Conservation (phyloP, 768 basidiomycete species). For the Pholiota microspora region DNA sequence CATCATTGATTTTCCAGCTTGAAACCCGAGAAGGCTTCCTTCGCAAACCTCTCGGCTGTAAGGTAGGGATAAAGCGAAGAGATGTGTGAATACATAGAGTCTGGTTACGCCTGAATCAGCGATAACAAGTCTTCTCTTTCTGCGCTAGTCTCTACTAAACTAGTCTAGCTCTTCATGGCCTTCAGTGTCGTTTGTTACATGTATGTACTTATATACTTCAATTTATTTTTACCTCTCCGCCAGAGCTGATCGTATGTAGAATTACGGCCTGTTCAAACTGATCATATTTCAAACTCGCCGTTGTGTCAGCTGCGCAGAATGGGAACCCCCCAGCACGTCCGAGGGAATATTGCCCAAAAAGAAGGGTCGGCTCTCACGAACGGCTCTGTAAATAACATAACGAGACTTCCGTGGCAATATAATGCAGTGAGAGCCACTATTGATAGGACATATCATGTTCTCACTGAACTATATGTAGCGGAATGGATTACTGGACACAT, state of each 20-base stretch:
- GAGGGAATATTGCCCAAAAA: background rate
- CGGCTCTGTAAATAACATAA: background rate
- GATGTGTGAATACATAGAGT: constrained; percentile 30
- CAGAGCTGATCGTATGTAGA: background rate
- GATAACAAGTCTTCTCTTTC: background rate
- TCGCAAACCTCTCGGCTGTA: constrained; percentile 75
- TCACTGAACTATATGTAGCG: constrained; percentile 17
- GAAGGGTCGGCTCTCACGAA: background rate
- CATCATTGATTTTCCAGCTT: constrained; percentile 39
- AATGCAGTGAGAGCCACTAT: constrained; percentile 2
- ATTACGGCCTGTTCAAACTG: background rate
- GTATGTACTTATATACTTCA: background rate
- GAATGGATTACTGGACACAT: background rate
- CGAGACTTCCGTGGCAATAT: background rate
- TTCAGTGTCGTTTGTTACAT: background rate
- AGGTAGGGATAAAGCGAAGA: constrained; percentile 70
- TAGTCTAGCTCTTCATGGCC: background rate
- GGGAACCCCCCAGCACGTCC: background rate
- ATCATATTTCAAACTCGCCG: background rate
- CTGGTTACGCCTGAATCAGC: background rate
- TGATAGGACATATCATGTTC: constrained; percentile 13
- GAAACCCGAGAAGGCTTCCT: constrained; percentile 84
- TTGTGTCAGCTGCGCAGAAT: background rate
- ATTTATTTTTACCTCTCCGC: background rate
- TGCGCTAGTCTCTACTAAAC: background rate